Base-by-base conservation (phyloP, 805 yeast species). In the Tetrapisispora arboricola region DNA sequence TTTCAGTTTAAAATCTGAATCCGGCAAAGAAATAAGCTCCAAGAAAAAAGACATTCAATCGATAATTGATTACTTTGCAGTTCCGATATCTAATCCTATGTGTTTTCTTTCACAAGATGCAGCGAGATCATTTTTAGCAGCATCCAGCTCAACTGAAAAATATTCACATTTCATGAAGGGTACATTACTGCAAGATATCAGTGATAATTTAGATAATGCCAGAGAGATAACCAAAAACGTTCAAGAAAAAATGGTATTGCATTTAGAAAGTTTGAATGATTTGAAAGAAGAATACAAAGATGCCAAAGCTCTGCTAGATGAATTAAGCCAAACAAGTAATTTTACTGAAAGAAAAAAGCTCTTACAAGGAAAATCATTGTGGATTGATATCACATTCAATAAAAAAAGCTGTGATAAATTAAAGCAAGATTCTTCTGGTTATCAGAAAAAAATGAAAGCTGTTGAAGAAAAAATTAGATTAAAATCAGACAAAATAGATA, bases 101-200 rank as follows among this genome's bases (percentile, higher is more conserved):
- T 84, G 95, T 2, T 84, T 92, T 53, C 67, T 92, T 38, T 85
- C 95, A 1, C 99, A 92, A 59, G 96, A 92, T 50, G 84, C 80
- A 45, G 97, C 99, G 2, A 75, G 95, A 49, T 82, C 88, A 13
- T 92, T 92, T 55, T 64, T 92, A 46, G 82, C 94, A 1, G 75
- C 80, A 25, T 76, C 92, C 4, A 71, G 84, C 4, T 82, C 84
- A 44, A 69, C 68, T 27, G 80, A 74, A 36, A 84, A 87, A 60
- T 92, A 78, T 58, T 69, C 70, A 13, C 79, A 75, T 55, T 85
- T 90, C 56, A 80, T 82, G 84, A 73, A 74, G 39, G 96, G 95
- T 27, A 78, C 94, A 2, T 69, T 79, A 51, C 71, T 83, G 37
- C 79, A 78, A 42, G 84, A 79, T 33, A 76, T 81, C n/a, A 61